Base-by-base conservation (phyloP, 805 yeast genomes). In the Metschnikowia matae region DNA sequence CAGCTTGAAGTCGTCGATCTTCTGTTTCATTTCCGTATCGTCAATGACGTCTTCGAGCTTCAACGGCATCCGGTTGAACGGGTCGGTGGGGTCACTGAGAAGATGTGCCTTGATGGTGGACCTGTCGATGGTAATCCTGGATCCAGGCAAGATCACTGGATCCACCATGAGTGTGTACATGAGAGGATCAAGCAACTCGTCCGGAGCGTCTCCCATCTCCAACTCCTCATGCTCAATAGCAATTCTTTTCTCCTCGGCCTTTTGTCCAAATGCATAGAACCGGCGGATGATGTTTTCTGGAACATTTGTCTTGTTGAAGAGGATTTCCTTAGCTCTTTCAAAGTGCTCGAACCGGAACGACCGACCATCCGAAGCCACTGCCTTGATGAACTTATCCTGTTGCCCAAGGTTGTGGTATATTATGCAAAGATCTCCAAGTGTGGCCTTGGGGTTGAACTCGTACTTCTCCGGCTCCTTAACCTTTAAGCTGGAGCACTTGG, bases 111-210 rank as follows among this genome's bases (percentile, higher is more conserved):
- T 92, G 60, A 94, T 87, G 2, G 97, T 94, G 35, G 94, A 79
- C 63, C 95, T 76, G 66, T 94, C 99, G 59, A 94, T 89, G 44
- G 84, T 82, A 17, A 91, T 81, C 55, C 82, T 85, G 0, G 97
- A 89, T 7, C 87, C 76, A 7, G 99, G 99, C 59, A 94, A 76
- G n/a, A 80, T 85, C 4, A 94, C 99, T 0, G 99, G 99, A 65
- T 94, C 96, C 58, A 84, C 87, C 99, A 94, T 94, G 44, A 94
- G 65, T 1, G 97, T 88, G 67, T 77, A 94, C 98, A 94, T 92
- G 60, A 94, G 79, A 13, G 99, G 99, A 73, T 94, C 99, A 59
- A 94, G 79, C 64, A 85, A 94, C 66, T 94, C 98, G 64, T 94
- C 99, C 0, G 99, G 99, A 15, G 88, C 80, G 48, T 94, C 99